These are phyloP conservation scores for Boletus bicolor DNA, from an alignment of 768 basidiomycete genomes.

Conservation along the genomic window DNA sequence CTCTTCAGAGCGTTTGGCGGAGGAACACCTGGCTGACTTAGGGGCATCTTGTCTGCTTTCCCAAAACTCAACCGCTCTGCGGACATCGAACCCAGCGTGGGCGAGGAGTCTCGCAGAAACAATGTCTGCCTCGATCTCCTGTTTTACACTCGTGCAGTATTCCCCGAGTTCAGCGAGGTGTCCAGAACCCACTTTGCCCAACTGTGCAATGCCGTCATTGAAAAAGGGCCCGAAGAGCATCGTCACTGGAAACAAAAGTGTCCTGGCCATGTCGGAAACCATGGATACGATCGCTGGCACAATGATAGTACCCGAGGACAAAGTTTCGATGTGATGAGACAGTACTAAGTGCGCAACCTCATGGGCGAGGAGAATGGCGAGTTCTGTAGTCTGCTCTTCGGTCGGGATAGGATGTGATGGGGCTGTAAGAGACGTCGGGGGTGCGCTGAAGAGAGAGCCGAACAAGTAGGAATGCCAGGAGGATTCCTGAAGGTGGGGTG, in stretches of 20 bases:
- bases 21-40: slow-evolving; percentile 21
- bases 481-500: slow-evolving; percentile 20
- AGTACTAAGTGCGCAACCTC: slow-evolving; percentile 91
- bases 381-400: slow-evolving; percentile 77
- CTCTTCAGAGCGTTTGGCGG: slow-evolving; percentile 10
- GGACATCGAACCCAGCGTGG: slow-evolving; percentile 87
- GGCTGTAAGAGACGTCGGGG: slow-evolving; percentile 31
- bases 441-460: slow-evolving; percentile 36
- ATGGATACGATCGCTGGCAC: slow-evolving; percentile 80
- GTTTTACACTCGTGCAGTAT: slow-evolving; percentile 72
- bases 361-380: slow-evolving; percentile 90
- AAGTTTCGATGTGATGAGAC: slow-evolving; percentile 86
- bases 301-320: slow-evolving; percentile 82
- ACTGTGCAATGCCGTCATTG: slow-evolving; percentile 85
- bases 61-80: slow-evolving; percentile 81
- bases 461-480: slow-evolving; percentile 52
- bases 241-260: slow-evolving; percentile 82
- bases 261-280: slow-evolving; percentile 68
- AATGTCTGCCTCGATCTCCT: slow-evolving; percentile 92
- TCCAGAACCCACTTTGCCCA: slow-evolving; percentile 73
- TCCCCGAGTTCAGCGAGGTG: slow-evolving; percentile 71
- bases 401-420: slow-evolving; percentile 56
- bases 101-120: slow-evolving; percentile 89
- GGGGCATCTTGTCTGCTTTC: slow-evolving; percentile 46
- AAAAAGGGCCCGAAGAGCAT: slow-evolving; percentile 94